Evolutionary conservation across 148 eudicot species (phyloP), one percentile per base, ranked within the genome.

Genomic region (Chenopodium album): DNA sequence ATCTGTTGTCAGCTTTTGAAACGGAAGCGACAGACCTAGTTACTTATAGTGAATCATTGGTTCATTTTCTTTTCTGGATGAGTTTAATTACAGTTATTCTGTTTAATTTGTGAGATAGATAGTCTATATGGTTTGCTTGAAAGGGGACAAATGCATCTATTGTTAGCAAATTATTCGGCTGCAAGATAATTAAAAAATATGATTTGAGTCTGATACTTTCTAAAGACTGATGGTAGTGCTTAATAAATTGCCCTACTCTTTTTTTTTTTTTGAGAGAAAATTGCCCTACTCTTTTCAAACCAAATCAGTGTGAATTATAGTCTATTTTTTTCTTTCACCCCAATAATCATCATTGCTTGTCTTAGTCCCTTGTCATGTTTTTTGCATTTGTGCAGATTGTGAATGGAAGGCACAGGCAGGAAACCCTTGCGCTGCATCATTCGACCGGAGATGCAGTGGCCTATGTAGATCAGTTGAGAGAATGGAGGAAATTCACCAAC

Each of bases 361-460:
- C 9, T 31, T 7, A 76, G 78, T 76, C 4, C 77, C n/a, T 32
- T 76, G 74, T 41, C 26, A 59, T 76, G 68, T 20, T 54, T 56
- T 14, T 0, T 41, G 44, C 44, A 41, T 4, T 5, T 69, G 20
- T 52, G 59, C 71, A 92, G 95, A 92, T 78, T 92, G 95, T 56
- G 95, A 92, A 60, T 86, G 88, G 87, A 92, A 90, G 79, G 89
- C 89, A 8, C 93, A 89, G 83, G 92, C 90, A 3, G 95, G 95
- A 22, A 90, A 90, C 69, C 85, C 89, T 13, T 92, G 95, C 67
- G 92, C 87, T 56, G 95, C 95, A 71, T 92, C 95, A 29, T 92
- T 92, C 31, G 93, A 92, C 78, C 90, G 95, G 95, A 90, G 87
- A 74, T 92, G 95, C 79, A 92, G 95, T 71, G 95, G 95, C 1